Percentiles rank a stretch among this genome's conserved stretches.
Conservation (phyloP, 2,329 filamentous ascomycete species). For the Penicillium sp. region DNA sequence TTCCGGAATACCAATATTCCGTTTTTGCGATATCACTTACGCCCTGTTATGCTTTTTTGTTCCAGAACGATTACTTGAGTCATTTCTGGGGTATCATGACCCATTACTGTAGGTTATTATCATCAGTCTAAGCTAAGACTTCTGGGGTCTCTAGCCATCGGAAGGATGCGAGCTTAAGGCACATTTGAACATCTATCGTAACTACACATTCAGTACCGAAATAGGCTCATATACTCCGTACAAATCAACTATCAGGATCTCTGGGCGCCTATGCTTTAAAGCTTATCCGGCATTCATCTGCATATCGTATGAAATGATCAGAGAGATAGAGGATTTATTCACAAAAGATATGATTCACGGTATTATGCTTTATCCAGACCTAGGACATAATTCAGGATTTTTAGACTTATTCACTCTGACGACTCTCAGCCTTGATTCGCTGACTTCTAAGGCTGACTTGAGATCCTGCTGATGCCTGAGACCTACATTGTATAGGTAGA, state of each 20-base stretch:
- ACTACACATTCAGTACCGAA: no score
- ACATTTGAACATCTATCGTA: no score
- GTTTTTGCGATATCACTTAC: neutral
- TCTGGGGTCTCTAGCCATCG: neutral
- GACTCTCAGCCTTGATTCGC: neutral
- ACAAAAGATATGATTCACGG: neutral
- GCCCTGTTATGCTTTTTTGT: neutral
- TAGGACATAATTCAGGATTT: neutral
- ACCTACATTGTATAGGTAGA: neutral
- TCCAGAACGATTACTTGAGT: neutral
- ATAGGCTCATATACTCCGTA: no score
- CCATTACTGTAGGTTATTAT: no score
- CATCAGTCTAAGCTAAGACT: neutral
- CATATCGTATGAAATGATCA: neutral
- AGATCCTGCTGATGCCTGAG: neutral
- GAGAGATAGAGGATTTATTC: neutral
- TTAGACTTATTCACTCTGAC: no score
- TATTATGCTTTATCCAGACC: neutral
- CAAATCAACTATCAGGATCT: no score
- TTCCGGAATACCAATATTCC: neutral
- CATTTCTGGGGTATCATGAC: neutral
- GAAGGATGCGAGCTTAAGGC: neutral
- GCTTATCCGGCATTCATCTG: no score
- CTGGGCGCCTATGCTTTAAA: no score
- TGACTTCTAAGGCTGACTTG: neutral